Conservation (phyloP, 768 basidiomycete species). For the Cubamyces lactineus region DNA sequence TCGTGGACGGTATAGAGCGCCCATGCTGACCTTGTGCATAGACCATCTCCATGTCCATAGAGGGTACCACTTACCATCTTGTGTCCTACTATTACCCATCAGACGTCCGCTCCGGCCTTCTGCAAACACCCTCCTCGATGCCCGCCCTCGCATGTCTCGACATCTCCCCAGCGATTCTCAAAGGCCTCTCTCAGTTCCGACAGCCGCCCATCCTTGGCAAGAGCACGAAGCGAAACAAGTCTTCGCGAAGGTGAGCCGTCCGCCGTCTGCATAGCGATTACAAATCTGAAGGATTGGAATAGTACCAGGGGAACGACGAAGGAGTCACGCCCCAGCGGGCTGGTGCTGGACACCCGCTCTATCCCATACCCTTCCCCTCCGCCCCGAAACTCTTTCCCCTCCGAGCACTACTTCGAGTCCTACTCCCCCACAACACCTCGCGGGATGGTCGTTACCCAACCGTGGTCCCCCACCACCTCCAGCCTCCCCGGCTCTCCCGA, state of each 20-base stretch:
- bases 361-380: constrained; percentile 7
- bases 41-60: constrained; percentile 24
- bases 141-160: constrained; percentile 12
- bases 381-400: not conserved
- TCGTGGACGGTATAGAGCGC: not conserved
- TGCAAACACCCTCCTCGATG: constrained; percentile 22
- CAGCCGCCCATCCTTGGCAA: constrained; percentile 13
- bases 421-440: constrained; percentile 7
- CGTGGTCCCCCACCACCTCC: constrained; percentile 1
- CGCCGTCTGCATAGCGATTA: not conserved
- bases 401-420: constrained; percentile 3
- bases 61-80: constrained; percentile 25
- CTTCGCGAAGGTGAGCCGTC: constrained; percentile 7
- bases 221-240: constrained; percentile 3
- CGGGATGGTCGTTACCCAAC: not conserved
- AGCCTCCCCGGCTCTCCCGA: constrained; percentile 15
- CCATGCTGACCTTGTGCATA: not conserved
- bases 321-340: constrained; percentile 6
- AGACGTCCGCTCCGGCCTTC: constrained; percentile 21
- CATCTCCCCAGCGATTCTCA: constrained; percentile 14
- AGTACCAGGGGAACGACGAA: constrained; percentile 5
- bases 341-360: constrained; percentile 16
- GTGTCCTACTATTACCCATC: constrained; percentile 26
- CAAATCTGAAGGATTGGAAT: not conserved
- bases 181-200: constrained; percentile 17